Percentiles rank a stretch among this genome's conserved stretches.
These are phyloP conservation scores for Sugiyamaella sp. DNA, from an alignment of 1,139 yeast genomes.

Conservation along the genomic window DNA sequence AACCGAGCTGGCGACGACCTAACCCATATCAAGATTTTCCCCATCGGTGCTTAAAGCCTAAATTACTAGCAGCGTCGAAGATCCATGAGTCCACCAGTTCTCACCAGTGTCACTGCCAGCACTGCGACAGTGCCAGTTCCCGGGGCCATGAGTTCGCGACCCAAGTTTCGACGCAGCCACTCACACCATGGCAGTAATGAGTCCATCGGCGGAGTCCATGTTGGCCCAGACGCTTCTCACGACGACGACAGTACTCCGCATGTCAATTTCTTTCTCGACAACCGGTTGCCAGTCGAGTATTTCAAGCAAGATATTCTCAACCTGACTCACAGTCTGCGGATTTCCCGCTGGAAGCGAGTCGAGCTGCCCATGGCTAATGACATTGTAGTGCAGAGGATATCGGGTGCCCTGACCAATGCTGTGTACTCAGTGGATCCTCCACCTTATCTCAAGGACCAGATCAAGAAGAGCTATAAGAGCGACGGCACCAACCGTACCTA, in stretches of 20 bases:
- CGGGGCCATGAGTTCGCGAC: constrained; percentile 14
- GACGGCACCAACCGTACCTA: constrained; percentile 29
- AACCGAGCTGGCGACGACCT: constrained; percentile 5
- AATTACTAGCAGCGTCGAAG: neutral
- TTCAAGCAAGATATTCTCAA: constrained; percentile 80
- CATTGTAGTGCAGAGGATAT: constrained; percentile 63
- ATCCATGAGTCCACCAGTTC: constrained; percentile 11
- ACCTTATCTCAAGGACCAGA: constrained; percentile 37
- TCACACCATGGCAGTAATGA: constrained; percentile 17
- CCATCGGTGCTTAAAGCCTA: neutral
- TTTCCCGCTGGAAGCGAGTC: constrained; percentile 74
- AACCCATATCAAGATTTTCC: constrained; percentile 10
- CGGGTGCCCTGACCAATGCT: constrained; percentile 93
- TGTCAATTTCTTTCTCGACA: constrained; percentile 52
- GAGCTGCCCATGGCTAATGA: constrained; percentile 43
- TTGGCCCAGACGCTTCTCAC: neutral
- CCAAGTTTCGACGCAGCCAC: constrained; percentile 16
- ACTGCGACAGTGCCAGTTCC: too few relatives aligned
- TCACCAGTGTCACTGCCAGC: constrained; percentile 2
- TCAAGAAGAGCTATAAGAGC: constrained; percentile 30
- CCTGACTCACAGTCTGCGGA: constrained; percentile 61
- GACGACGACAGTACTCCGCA: constrained; percentile 32
- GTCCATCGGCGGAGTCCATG: neutral
- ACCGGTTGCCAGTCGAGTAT: constrained; percentile 76
- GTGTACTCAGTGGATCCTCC: constrained; percentile 65